Percentiles rank a stretch among this genome's conserved stretches.
These are phyloP conservation scores for Melanogaster broomeanus DNA, from an alignment of 768 basidiomycete species.

Conservation along the genomic window DNA sequence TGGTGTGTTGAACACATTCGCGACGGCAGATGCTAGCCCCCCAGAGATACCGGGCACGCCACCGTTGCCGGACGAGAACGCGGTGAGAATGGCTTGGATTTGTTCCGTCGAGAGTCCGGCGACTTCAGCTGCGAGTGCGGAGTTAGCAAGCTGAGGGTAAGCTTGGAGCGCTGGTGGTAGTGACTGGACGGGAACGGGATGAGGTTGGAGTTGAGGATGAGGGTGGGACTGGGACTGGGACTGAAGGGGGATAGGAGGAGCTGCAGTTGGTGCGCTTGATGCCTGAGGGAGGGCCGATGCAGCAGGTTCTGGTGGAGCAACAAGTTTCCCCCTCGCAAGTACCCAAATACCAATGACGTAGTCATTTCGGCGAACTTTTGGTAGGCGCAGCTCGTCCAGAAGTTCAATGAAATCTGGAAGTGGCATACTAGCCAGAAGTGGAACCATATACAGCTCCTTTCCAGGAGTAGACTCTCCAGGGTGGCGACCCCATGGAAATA, in stretches of 20 bases:
- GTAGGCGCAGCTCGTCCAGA: constrained; percentile 72
- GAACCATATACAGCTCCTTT: constrained; percentile 86
- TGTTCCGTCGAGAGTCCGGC: constrained; percentile 77
- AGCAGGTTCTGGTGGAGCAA: constrained; percentile 20
- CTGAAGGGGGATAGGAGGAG: neutral
- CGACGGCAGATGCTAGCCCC: constrained; percentile 27
- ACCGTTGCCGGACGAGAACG: constrained; percentile 48
- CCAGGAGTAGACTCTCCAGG: constrained; percentile 77
- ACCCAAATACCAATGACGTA: constrained; percentile 84
- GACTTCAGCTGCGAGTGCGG: constrained; percentile 67
- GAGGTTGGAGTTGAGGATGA: constrained; percentile 18
- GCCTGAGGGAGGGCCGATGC: constrained; percentile 17
- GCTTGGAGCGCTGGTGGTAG: constrained; percentile 29
- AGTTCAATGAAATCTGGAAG: constrained; percentile 87
- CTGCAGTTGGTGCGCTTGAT: constrained; percentile 6
- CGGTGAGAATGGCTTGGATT: constrained; percentile 65
- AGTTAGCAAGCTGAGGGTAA: constrained; percentile 42
- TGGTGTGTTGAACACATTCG: constrained; percentile 20
- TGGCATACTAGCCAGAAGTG: constrained; percentile 61
- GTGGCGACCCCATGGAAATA: constrained; percentile 82
- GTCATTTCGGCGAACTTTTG: constrained; percentile 60
- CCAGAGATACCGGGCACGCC: constrained; percentile 31
- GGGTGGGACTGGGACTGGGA: constrained; percentile 12
- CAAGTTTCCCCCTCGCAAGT: constrained; percentile 78
- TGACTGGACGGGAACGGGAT: constrained; percentile 7